Evolutionary conservation across 331 rosid species (phyloP).

Genomic region (Pyrus hybrid): DNA sequence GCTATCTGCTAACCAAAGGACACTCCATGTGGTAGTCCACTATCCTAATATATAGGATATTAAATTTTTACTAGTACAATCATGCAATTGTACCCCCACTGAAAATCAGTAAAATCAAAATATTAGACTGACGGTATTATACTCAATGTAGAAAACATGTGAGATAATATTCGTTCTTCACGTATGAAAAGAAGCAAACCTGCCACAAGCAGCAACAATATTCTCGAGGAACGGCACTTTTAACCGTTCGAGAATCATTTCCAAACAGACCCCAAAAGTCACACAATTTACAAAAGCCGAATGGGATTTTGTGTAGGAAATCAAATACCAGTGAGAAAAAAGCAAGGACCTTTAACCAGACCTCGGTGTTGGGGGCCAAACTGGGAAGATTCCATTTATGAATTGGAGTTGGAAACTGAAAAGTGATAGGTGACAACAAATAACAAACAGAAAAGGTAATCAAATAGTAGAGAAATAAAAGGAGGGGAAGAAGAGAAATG

Average conservation of each 20-base stretch:
- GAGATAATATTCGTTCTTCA: no score
- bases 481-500: not conserved
- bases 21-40: no score
- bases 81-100: no score
- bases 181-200: no score
- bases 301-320: not conserved
- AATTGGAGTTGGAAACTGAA: slow-evolving; percentile 81
- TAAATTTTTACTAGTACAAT: no score
- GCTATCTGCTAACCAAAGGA: not conserved
- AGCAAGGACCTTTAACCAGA: slow-evolving; percentile 70
- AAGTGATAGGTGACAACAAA: not conserved
- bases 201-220: no score
- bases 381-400: slow-evolving; percentile 92
- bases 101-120: no score
- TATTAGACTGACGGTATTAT: no score
- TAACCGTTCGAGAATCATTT: not conserved
- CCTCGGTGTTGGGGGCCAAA: slow-evolving; percentile 57
- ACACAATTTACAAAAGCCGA: not conserved
- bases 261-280: not conserved
- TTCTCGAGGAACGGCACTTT: no score
- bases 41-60: no score
- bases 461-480: not conserved
- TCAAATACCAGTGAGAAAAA: not conserved
- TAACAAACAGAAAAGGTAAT: not conserved
- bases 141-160: no score